Evolutionary conservation across 495 filamentous ascomycete species (phyloP).

Genomic region (Thermothielavioides terrestris): DNA sequence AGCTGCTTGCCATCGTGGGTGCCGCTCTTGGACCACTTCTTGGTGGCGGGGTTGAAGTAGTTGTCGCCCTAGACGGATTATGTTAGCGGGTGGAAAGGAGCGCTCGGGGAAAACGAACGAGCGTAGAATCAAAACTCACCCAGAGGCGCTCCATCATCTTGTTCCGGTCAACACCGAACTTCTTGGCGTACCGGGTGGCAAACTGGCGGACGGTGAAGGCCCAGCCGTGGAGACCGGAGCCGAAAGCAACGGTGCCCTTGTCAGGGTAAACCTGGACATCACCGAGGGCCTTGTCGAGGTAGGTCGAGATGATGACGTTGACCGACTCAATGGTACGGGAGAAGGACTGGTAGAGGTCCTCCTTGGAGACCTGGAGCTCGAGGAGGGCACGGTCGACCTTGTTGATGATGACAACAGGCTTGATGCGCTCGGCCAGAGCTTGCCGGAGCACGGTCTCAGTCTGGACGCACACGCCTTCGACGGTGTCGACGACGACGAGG

Average conservation of each 20-base stretch:
- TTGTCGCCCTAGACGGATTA: slow-evolving; percentile 74
- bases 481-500: slow-evolving; percentile 98
- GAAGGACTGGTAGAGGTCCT: slow-evolving; percentile 99
- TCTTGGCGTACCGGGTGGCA: slow-evolving; percentile 94
- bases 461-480: slow-evolving; percentile 99
- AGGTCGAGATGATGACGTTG: slow-evolving; percentile 98
- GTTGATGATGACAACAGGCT: slow-evolving; percentile 98
- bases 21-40: slow-evolving; percentile 93
- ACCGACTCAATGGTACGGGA: slow-evolving; percentile 98
- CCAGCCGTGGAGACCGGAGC: slow-evolving; percentile 99
- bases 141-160: slow-evolving; percentile 99
- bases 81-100: neutral
- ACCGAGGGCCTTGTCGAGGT: slow-evolving; percentile 93
- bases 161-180: slow-evolving; percentile 97
- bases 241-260: slow-evolving; percentile 94
- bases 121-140: slow-evolving; percentile 43
- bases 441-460: slow-evolving; percentile 99
- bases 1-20: slow-evolving; percentile 76
- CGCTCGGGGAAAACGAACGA: neutral
- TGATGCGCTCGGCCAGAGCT: slow-evolving; percentile 99
- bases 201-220: slow-evolving; percentile 99
- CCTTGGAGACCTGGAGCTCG: slow-evolving; percentile 95
- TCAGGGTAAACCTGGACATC: slow-evolving; percentile 98
- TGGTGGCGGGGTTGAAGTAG: slow-evolving; percentile 99
- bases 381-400: slow-evolving; percentile 99